phyloP scores from a whole-genome alignment of 352 stramenopile species.

The Phytophthora pisi region DNA sequence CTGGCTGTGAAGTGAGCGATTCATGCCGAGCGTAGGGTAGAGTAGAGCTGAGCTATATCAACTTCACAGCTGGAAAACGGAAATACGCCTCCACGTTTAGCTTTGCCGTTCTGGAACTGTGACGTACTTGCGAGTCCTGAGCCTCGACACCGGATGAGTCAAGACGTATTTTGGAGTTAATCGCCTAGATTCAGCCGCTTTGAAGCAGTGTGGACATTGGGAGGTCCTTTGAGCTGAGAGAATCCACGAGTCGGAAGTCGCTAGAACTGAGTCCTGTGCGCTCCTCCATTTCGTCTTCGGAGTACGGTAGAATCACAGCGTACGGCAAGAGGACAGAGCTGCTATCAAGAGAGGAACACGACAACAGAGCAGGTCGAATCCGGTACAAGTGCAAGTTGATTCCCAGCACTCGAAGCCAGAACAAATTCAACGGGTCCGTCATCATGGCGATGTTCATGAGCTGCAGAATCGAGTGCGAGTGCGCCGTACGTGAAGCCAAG shows the following conservation, averaged over 20 bases:
- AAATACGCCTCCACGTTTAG: not conserved
- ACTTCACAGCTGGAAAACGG: not conserved
- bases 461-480: constrained; percentile 31
- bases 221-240: constrained; percentile 24
- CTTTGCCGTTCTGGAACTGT: not conserved
- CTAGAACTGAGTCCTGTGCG: constrained; percentile 23
- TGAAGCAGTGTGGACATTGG: constrained; percentile 20
- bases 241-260: constrained; percentile 31
- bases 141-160: too few relatives aligned
- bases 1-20: not conserved
- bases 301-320: constrained; percentile 38
- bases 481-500: not conserved
- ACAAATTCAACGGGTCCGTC: constrained; percentile 48
- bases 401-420: constrained; percentile 37
- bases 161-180: not conserved
- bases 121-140: too few relatives aligned
- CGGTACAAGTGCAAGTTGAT: constrained; percentile 41
- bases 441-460: constrained; percentile 60
- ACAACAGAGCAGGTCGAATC: not conserved
- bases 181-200: constrained; percentile 6
- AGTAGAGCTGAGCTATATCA: not conserved
- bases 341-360: not conserved
- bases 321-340: not conserved
- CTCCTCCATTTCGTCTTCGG: constrained; percentile 31
- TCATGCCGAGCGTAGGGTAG: too few relatives aligned